phyloP scores from a whole-genome alignment of 257 asterid species.

The Solanum peruvianum region DNA sequence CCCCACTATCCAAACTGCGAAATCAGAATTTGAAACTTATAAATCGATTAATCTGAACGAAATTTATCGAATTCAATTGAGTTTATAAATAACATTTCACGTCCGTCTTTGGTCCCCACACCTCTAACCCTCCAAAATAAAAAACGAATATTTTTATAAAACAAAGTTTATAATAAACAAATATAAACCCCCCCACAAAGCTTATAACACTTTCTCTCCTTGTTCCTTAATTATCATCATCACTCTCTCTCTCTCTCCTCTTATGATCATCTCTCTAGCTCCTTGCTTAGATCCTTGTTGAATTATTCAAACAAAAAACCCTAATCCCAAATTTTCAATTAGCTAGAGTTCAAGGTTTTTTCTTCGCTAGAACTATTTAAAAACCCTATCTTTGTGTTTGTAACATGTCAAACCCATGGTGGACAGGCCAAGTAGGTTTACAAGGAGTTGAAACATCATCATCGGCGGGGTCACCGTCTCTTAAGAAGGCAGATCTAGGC shows the following conservation, averaged over 20 bases:
- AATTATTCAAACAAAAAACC: constrained; percentile 3
- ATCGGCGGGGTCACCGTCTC: constrained; percentile 16
- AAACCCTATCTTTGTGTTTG: neutral
- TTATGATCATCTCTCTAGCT: neutral
- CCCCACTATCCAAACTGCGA: neutral
- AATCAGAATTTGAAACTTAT: neutral
- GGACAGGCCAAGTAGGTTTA: constrained; percentile 48
- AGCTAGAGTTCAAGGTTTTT: neutral
- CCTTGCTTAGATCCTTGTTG: constrained; percentile 7
- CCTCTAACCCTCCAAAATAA: neutral
- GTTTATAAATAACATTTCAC: neutral
- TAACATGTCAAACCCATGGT: constrained; percentile 52
- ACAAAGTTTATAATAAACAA: neutral
- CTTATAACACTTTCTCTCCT: neutral
- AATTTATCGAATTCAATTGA: neutral
- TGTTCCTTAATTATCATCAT: neutral
- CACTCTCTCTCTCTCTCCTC: neutral
- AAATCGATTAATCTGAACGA: neutral
- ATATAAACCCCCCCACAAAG: neutral
- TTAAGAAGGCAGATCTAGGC: constrained; percentile 43
- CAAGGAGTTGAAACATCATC: constrained; percentile 31
- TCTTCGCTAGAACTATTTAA: neutral
- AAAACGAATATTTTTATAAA: neutral
- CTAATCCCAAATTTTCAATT: neutral
- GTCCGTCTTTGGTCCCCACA: too few relatives aligned